Evolutionary conservation across 1,284 basidiomycete species (phyloP).

Genomic region (Fomitopsis palustris): DNA sequence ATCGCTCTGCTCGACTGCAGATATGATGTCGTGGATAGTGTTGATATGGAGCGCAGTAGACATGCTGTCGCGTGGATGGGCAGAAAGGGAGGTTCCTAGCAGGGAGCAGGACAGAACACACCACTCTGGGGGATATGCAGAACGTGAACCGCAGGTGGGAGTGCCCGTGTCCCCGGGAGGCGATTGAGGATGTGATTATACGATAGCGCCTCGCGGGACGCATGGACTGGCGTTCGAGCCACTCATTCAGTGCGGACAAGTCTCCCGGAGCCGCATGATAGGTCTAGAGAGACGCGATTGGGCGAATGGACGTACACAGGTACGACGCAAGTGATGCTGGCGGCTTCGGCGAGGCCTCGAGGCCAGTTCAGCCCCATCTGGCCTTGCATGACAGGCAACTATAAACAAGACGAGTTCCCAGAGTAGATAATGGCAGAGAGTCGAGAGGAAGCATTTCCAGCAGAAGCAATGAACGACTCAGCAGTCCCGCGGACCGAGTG

Average conservation of each 20-base stretch:
- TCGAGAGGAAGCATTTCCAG: too few relatives aligned
- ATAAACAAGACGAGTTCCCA: too few relatives aligned
- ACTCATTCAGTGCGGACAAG: neutral
- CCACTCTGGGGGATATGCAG: neutral
- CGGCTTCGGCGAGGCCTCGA: neutral
- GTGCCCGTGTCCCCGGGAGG: neutral
- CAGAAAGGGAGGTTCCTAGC: neutral
- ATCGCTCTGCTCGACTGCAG: neutral
- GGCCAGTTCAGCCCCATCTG: neutral
- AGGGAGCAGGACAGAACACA: neutral
- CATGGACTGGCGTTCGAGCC: neutral
- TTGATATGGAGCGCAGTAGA: neutral
- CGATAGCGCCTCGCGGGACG: neutral
- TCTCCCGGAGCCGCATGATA: neutral
- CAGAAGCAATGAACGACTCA: too few relatives aligned
- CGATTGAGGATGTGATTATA: neutral
- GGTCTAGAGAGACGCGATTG: neutral
- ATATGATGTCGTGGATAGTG: conserved; percentile 1
- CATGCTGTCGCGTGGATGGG: neutral
- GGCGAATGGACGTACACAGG: neutral
- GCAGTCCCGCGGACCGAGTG: too few relatives aligned
- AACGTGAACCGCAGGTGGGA: neutral
- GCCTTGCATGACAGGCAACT: too few relatives aligned
- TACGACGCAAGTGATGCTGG: neutral
- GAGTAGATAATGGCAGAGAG: too few relatives aligned